Base-by-base conservation (phyloP, 108 stramenopile genomes). In the Fistulifera solaris region DNA sequence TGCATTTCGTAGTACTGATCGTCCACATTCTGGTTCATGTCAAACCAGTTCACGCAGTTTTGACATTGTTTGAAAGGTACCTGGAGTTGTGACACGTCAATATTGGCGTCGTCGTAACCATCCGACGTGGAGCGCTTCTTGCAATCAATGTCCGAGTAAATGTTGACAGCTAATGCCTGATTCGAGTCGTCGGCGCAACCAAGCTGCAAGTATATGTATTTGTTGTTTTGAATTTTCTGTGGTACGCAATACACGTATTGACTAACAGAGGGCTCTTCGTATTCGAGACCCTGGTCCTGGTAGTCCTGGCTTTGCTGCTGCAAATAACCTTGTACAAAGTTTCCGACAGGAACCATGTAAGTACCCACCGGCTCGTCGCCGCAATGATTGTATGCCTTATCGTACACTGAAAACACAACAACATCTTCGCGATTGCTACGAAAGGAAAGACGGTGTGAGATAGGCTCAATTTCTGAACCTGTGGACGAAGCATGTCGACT, bases 21-120 rank as follows among this genome's bases (percentile, higher is more conserved):
- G 55, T 91, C 89, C 24, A 85, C 73, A 50, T 91, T 82, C 55
- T 84, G 85, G 42, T 71, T 76, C 43, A 68, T 70, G 58, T 91
- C 82, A 18, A 74, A 71, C 83, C 85, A 91, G 64, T 79, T 78
- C 22, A 91, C 89, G 56, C 89, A 91, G 21, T 73, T 62, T 41
- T 72, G 74, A 56, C 89, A 91, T 44, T 80, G 62, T 40, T 78
- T 61, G 67, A 87, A 91, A 10, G 72, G 70, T 44, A 76, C 69
- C 48, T 67, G 80, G 56, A 72, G 63, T 35, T 53, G 78, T 38
- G 76, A 72, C 31, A 76, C 68, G 58, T 73, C 73, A 40, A 86
- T 56, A 48, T 80, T 83, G 40, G 85, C 55, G 56, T 85, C 83
- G 48, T 87, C 81, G 17, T 56, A 78, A 17, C 68, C 56, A 6